Base-by-base conservation (phyloP, 2,329 filamentous ascomycete genomes). In the Pezicula neosporulosa region DNA sequence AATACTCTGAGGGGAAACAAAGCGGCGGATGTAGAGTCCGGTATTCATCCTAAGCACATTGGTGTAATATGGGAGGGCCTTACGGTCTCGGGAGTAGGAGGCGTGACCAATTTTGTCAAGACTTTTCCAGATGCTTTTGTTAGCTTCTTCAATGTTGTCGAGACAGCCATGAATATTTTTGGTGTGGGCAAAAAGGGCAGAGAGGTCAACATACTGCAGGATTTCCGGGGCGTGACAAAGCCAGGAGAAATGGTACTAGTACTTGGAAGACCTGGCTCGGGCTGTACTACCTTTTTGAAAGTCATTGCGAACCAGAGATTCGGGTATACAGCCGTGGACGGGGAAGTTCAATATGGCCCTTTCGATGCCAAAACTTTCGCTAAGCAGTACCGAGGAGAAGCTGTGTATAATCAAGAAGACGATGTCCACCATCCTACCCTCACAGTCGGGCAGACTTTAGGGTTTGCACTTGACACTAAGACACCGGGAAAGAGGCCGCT, bases 371-470 rank as follows among this genome's bases (percentile, higher is more conserved):
- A 83, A 18, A 83, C 87, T 45, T 93, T 95, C 60, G 72, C 72
- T 57, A 80, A 86, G 63, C 75, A 80, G 47, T 95, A 90, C 66
- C 81, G 89, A 28, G 89, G 89, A 47, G 89, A 96, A 70, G 86
- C 88, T 1, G 85, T 93, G 4, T 96, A 95, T 72, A 93, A 90
- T 63, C 84, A 89, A 60, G 89, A 93, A 67, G 90, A 95, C 58
- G 91, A 96, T 60, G 77, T 93, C 19, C 90, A 96, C 60, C 86
- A 91, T 42, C 64, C 91, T 0, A 94, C 89, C 0, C 76, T 97
- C 21, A 94, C 90, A 0, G 92, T 96, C 3, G 87, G 89, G 49
- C 90, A 96, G 66, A 96, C 92, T 0, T 78, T 96, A 1, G 85
- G 82, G 1, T 96, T 96, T 64, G 91, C 91, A 0, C 73, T 95